Evolutionary conservation across 495 filamentous ascomycete species (phyloP), one percentile per base, ranked within the genome.

Genomic region (Haplographium delicatum): DNA sequence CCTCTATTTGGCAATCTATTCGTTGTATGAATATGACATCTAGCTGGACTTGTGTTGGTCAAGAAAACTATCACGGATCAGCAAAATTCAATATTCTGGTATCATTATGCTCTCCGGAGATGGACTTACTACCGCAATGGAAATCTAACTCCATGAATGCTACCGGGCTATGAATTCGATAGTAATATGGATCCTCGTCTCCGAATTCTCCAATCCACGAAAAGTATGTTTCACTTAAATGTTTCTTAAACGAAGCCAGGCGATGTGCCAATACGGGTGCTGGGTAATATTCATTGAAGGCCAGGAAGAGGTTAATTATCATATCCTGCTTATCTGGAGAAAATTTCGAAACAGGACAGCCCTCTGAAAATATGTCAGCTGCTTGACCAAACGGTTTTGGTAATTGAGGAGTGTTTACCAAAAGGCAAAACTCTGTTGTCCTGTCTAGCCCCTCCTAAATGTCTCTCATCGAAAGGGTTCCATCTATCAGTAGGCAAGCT

Each of bases 391-490:
- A 24, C 26, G 3, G 15, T 33, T 7, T 38, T 39, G 25, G 5
- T 1, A 39, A n/a, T n/a, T n/a, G 3, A 1, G 16, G 7, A 18
- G 8, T 23, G 15, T 40, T 45, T 46, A 56, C 57, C 85, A 66
- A 84, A 84, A 1, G 85, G 85, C 7, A 90, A 78, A 18, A 85
- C 70, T 18, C 86, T 72, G 66, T 90, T 90, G 58, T 90, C 86
- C 31, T 82, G 75, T 62, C 82, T 85, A 13, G 86, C 85, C 44
- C 86, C 86, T 61, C 83, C 83, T 19, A 89, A 50, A 56, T 88
- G 83, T 26, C 85, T 70, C 71, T 88, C 80, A 64, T 87, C 82
- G 61, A 85, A 79, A 46, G 76, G 78, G 67, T 89, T 88, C 82
- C 83, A 88, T 42, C 85, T 73, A 15, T 83, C 84, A 5, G 26